Evolutionary conservation across 257 asterid species (phyloP).

Genomic region (Cynanchum wilfordii): DNA sequence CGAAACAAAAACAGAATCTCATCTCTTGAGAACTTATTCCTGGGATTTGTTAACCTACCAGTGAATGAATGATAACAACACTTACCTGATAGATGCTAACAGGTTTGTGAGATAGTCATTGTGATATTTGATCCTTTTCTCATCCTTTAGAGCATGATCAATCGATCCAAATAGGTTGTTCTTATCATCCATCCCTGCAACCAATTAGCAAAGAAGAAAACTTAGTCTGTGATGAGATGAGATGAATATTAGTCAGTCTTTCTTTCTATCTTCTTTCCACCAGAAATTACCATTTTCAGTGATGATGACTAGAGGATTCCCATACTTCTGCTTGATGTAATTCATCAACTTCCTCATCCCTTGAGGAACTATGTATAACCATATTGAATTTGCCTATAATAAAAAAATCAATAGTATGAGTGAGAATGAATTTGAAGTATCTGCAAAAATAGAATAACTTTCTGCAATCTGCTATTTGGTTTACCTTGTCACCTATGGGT

Average conservation of each 20-base stretch:
- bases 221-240: not conserved
- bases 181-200: constrained; percentile 81
- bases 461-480: not conserved
- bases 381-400: constrained; percentile 72
- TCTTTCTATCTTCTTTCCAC: not conserved
- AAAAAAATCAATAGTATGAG: not conserved
- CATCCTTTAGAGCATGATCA: constrained; percentile 52
- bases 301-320: constrained; percentile 63
- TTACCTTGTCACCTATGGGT: constrained; percentile 45
- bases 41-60: not conserved
- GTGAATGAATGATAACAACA: not conserved
- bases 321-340: constrained; percentile 59
- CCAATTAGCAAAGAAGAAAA: not conserved
- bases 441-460: not conserved
- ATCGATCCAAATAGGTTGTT: constrained; percentile 37
- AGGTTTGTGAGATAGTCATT: constrained; percentile 61
- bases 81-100: constrained; percentile 68
- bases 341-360: constrained; percentile 83
- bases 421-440: not conserved
- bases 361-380: constrained; percentile 79
- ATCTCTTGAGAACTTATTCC: too few species aligned
- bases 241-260: not conserved
- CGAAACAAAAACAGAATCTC: not conserved
- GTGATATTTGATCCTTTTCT: constrained; percentile 71
- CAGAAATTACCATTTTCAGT: constrained; percentile 69